These are phyloP conservation scores for Megacollybia platyphylla DNA, from an alignment of 1,284 basidiomycete species.

Conservation along the genomic window DNA sequence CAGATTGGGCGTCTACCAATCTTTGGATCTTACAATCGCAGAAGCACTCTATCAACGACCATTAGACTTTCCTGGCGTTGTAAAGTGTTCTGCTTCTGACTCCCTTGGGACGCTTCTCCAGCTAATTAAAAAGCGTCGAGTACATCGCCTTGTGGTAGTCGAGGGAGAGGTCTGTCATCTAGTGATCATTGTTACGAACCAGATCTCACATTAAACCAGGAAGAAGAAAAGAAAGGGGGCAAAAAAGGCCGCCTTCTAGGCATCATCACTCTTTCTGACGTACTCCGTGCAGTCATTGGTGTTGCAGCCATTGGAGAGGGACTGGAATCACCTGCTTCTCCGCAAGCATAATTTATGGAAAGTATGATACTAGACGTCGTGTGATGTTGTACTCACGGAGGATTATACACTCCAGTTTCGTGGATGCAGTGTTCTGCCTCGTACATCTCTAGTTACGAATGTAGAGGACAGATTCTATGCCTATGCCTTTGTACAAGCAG, in stretches of 20 bases:
- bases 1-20: slow-evolving; percentile 88
- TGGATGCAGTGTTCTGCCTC: no score
- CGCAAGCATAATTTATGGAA: not conserved
- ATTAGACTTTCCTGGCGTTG: slow-evolving; percentile 91
- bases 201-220: slow-evolving; percentile 26
- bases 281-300: slow-evolving; percentile 79
- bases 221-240: slow-evolving; percentile 63
- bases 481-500: no score
- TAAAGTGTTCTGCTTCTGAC: slow-evolving; percentile 89
- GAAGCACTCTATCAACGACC: slow-evolving; percentile 88
- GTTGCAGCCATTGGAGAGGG: slow-evolving; percentile 35
- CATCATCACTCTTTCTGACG: slow-evolving; percentile 86
- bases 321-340: slow-evolving; percentile 12
- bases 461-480: no score
- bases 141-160: slow-evolving; percentile 89
- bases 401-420: no score
- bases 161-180: slow-evolving; percentile 54
- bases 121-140: slow-evolving; percentile 85
- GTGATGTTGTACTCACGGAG: no score
- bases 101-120: slow-evolving; percentile 89
- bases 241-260: slow-evolving; percentile 80
- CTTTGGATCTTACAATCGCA: slow-evolving; percentile 89
- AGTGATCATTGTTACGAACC: slow-evolving; percentile 8
- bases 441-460: no score
- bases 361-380: no score